phyloP scores from a whole-genome alignment of 106 monocot genomes.

The Allium fistulosum region DNA sequence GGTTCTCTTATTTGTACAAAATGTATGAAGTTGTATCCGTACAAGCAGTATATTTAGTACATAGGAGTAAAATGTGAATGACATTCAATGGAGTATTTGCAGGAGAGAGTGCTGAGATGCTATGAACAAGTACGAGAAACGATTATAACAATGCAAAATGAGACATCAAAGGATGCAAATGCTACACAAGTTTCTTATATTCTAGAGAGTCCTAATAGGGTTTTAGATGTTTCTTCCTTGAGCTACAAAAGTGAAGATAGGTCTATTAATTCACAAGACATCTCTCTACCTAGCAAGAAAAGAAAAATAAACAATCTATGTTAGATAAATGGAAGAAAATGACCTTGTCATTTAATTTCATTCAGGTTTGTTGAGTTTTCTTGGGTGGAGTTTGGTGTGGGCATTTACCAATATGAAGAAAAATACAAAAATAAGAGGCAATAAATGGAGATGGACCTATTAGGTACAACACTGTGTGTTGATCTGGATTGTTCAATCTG shows the following conservation, averaged over 20 bases:
- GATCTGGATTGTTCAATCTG: too few relatives aligned
- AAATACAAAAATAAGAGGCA: conserved; percentile 1
- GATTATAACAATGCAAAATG: background rate
- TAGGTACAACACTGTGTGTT: too few relatives aligned
- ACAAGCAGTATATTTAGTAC: background rate
- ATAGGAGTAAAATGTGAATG: background rate
- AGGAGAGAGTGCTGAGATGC: conserved; percentile 13
- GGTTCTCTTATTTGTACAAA: too few relatives aligned
- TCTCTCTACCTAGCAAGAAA: conserved; percentile 40
- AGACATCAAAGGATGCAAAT: background rate
- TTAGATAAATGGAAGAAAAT: background rate
- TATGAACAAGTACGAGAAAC: conserved; percentile 11
- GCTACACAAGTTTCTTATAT: background rate
- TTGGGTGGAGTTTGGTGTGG: background rate
- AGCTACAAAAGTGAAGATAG: conserved; percentile 59
- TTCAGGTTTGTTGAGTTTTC: conserved; percentile 5
- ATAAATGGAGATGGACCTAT: background rate
- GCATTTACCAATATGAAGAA: background rate
- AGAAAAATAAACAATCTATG: conserved; percentile 34
- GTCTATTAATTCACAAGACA: conserved; percentile 12
- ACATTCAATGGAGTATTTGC: background rate
- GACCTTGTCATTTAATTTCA: conserved; percentile 10
- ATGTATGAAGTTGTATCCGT: too few relatives aligned
- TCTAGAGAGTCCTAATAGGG: conserved; percentile 9
- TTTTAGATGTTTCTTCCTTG: conserved; percentile 9